phyloP scores from a whole-genome alignment of 768 basidiomycete species.

The Leccinum uliginosum region DNA sequence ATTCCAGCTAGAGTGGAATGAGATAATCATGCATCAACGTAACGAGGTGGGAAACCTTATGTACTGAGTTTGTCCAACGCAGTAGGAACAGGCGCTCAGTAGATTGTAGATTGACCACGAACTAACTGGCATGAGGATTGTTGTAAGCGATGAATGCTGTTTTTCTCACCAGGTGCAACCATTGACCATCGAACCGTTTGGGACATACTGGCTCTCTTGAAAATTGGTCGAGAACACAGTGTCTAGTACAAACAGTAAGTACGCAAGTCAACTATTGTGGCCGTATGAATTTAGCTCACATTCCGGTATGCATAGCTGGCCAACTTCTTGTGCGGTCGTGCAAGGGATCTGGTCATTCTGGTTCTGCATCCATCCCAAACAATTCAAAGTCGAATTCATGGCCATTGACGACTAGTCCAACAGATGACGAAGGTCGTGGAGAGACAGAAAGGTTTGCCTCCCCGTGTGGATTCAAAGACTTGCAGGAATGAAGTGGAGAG shows the following conservation, averaged over 20 bases:
- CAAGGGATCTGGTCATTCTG: constrained; percentile 13
- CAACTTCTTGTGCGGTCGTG: constrained; percentile 13
- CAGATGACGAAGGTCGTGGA: background rate
- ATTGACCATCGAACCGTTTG: constrained; percentile 12
- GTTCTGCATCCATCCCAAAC: constrained; percentile 10
- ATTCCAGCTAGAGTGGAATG: constrained; percentile 17
- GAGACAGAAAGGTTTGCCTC: background rate
- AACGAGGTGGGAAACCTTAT: constrained; percentile 11
- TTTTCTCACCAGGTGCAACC: constrained; percentile 22
- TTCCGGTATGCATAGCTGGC: constrained; percentile 12
- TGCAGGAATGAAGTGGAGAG: background rate
- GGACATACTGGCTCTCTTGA: constrained; percentile 17
- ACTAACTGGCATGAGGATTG: constrained; percentile 11
- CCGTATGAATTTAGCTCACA: constrained; percentile 11
- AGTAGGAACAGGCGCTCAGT: constrained; percentile 25
- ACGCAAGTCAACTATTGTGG: background rate
- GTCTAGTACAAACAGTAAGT: constrained; percentile 10
- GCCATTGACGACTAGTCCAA: background rate
- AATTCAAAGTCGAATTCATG: constrained; percentile 12
- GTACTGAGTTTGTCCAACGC: constrained; percentile 7
- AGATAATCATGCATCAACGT: background rate
- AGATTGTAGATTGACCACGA: constrained; percentile 31
- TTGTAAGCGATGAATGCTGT: background rate
- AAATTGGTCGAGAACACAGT: constrained; percentile 13
- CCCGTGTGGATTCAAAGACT: background rate